A percentile compares a stretch with the other conserved stretches of the same genome.
These are phyloP conservation scores for Parietaria judaica DNA, from an alignment of 306 rosid genomes.

Conservation along the genomic window DNA sequence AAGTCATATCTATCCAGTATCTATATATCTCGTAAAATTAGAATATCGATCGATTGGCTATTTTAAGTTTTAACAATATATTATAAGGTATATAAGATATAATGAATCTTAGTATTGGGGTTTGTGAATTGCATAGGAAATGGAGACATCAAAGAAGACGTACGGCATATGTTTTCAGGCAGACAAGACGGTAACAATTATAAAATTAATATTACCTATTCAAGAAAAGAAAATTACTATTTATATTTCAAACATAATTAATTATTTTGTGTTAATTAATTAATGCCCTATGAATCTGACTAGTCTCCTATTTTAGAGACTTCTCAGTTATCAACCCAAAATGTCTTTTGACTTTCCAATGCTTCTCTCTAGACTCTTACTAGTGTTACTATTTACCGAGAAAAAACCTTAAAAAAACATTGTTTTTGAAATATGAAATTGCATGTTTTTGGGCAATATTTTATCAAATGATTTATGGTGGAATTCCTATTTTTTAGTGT, in stretches of 20 bases:
- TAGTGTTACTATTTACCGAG: no score
- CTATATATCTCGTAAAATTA: no score
- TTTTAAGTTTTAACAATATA: no score
- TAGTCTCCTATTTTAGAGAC: background rate
- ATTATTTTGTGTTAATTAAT: background rate
- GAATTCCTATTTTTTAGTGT: no score
- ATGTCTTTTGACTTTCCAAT: background rate
- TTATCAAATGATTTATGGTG: no score
- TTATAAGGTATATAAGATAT: no score
- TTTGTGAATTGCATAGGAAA: constrained; percentile 11
- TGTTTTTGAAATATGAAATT: no score
- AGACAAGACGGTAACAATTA: constrained; percentile 36
- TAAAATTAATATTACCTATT: constrained; percentile 7
- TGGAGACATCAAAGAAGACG: constrained; percentile 27
- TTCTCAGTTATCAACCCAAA: background rate
- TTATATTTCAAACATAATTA: background rate
- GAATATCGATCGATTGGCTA: no score
- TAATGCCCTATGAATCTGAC: background rate
- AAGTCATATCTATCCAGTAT: no score
- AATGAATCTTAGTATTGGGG: background rate
- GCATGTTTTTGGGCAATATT: no score
- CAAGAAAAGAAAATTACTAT: background rate
- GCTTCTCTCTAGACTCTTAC: background rate
- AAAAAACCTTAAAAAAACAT: no score
- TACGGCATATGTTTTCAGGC: constrained; percentile 36